These are phyloP conservation scores for Choricystis sp. DNA, from an alignment of 139 green algal species.

Conservation along the genomic window DNA sequence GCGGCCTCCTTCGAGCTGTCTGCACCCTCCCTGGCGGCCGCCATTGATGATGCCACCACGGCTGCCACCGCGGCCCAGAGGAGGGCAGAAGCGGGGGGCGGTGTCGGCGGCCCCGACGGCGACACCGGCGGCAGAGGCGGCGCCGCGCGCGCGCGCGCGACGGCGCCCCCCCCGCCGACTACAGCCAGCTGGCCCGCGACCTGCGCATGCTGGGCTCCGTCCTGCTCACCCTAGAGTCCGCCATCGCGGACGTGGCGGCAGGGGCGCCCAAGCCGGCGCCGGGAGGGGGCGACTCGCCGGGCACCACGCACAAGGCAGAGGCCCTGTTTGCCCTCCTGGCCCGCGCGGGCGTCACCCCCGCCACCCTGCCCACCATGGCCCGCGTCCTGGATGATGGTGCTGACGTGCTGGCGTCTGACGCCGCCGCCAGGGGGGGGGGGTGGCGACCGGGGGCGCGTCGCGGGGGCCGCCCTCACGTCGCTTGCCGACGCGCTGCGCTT, in stretches of 20 bases:
- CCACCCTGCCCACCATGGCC: conserved; percentile 9
- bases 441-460: no score
- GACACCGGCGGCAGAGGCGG: not conserved
- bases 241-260: conserved; percentile 11
- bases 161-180: not conserved
- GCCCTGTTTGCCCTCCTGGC: conserved; percentile 26
- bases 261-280: not conserved
- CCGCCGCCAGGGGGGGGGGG: conserved; percentile 2
- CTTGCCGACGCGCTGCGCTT: conserved; percentile 34
- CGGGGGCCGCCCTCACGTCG: conserved; percentile 6
- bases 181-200: not conserved
- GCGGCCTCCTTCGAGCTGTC: conserved; percentile 73
- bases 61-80: conserved; percentile 22
- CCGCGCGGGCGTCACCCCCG: conserved; percentile 10
- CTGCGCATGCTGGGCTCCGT: conserved; percentile 9
- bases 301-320: no score
- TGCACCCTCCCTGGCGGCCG: conserved; percentile 25
- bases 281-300: not conserved
- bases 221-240: conserved; percentile 21
- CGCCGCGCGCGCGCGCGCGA: not conserved
- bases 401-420: conserved; percentile 15
- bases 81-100: conserved; percentile 2
- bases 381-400: conserved; percentile 15
- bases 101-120: not conserved
- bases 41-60: conserved; percentile 35